Evolutionary conservation across 139 green algal genomes (phyloP), one percentile per base, ranked within the genome.

Genomic region (Haematococcus sp.): DNA sequence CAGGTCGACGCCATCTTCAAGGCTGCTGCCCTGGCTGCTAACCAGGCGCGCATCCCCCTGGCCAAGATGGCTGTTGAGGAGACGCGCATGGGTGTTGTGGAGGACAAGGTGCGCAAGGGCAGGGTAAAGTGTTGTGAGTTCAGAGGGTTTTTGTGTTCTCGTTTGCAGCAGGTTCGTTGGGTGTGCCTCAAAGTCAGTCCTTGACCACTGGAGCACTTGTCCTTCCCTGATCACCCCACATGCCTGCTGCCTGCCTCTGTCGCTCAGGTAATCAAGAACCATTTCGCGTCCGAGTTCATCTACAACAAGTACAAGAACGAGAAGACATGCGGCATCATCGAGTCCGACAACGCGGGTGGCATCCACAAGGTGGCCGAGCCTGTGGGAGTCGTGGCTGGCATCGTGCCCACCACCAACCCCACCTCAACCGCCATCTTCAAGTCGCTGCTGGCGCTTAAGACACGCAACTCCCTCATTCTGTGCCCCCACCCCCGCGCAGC

Each of bases 301-400:
- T 92, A 93, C 71, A 90, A 93, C 87, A 93, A 91, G 79, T 92
- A 88, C 76, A 92, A 92, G 87, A 56, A 93, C 72, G 17, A 63
- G 2, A 93, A 93, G 83, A 92, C 87, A 4, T 90, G 85, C 61
- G 87, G 81, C 32, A 71, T 92, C 4, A 82, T 92, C 17, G 87
- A 92, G 76, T 59, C 22, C n/a, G 81, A 90, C 46, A 4, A 28
- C 0, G 60, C 68, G 0, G 83, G 65, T 61, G 85, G 84, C 25
- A 77, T 90, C 11, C 68, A 64, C 60, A 88, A 83, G 76, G 58
- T 91, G 13, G 85, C 85, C 19, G 85, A 90, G 84, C 85, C 85
- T 15, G 68, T 90, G 1, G 85, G 85, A 20, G 83, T 89, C 4
- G 68, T 90, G 5, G 85, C 80, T 69, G 81, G 87, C 40, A 88